Percentiles rank a stretch among this genome's conserved stretches.
phyloP scores from a whole-genome alignment of 352 stramenopile species.

The Phytophthora fragariaefolia region DNA sequence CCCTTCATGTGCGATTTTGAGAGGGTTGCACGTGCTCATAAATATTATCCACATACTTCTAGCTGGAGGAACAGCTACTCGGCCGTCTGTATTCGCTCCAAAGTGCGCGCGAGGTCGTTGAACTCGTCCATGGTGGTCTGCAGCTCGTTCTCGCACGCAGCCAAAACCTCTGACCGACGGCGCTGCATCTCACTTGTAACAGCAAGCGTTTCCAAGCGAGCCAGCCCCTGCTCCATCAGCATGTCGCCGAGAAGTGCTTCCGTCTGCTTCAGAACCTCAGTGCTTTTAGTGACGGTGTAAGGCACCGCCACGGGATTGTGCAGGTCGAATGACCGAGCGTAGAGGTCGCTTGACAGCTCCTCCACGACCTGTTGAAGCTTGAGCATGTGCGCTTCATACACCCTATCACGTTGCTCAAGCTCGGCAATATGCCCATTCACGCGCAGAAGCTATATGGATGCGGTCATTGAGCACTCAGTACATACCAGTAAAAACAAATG shows the following conservation, averaged over 20 bases:
- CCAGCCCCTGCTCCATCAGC: conserved; percentile 43
- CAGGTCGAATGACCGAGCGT: conserved; percentile 29
- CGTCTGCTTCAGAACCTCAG: conserved; percentile 64
- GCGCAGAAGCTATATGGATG: conserved; percentile 37
- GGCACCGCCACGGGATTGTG: conserved; percentile 29
- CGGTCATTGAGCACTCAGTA: background rate
- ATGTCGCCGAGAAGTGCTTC: conserved; percentile 60
- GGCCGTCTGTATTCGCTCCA: conserved; percentile 29
- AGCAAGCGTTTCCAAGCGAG: conserved; percentile 37
- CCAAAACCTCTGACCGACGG: conserved; percentile 62
- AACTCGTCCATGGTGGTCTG: conserved; percentile 68
- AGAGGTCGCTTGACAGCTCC: conserved; percentile 34
- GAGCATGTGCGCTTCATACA: conserved; percentile 58
- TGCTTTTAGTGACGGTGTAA: conserved; percentile 47
- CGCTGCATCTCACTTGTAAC: conserved; percentile 52
- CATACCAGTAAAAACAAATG: background rate
- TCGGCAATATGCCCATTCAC: conserved; percentile 60
- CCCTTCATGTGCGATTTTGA: too few relatives aligned
- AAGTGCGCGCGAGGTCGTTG: conserved; percentile 47
- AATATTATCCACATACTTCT: too few relatives aligned
- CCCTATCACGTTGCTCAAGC: conserved; percentile 46
- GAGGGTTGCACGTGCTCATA: too few relatives aligned
- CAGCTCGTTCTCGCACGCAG: conserved; percentile 67
- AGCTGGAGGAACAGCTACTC: too few relatives aligned
- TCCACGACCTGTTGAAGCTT: conserved; percentile 43